Evolutionary conservation across 352 stramenopile genomes (phyloP), one percentile per base, ranked within the genome.

Genomic region (Globisporangium radiosum): DNA sequence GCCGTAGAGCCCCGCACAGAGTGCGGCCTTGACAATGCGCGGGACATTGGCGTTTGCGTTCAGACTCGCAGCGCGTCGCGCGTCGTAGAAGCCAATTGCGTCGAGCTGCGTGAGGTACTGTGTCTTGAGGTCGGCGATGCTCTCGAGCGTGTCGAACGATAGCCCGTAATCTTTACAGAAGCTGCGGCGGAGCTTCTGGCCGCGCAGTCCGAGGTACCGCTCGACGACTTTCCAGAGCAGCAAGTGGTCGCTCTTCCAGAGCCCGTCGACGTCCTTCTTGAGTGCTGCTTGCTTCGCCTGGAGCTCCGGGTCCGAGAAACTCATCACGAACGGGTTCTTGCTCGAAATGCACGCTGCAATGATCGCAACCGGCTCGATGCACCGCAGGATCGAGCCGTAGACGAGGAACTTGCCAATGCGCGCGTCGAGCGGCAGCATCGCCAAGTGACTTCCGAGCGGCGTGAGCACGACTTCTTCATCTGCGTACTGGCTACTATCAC

Each of bases 21-120:
- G 70, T 0, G 85, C 85, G 7, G 83, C 85, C 69, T 97, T 95
- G 53, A 98, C 81, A 57, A 99, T 84, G 52, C 97, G 94, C 7
- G 95, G 92, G 19, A 87, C 69, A 11, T 63, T 57, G 7, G 85
- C 62, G 57, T 92, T 88, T 39, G 67, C 54, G 52, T 94, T 94
- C 9, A 90, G 59, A 17, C 65, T 63, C 17, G 75, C 69, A 33
- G 55, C 56, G 19, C 65, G 71, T 7, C 52, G 48, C 11, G 64
- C 15, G 9, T 92, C 80, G 62, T 94, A 92, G 52, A 94, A 94
- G 4, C 85, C 85, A 25, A 92, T 87, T 10, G 74, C 71, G 43
- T 88, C 73, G 4, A 92, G 63, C 48, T 94, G 83, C 71, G 88
- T 71, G 17, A 94, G 60, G 51, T 92, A 94, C 66, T 98, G 92